These are phyloP conservation scores for Spongiforma sp. DNA, from an alignment of 1,284 basidiomycete genomes.

Conservation along the genomic window DNA sequence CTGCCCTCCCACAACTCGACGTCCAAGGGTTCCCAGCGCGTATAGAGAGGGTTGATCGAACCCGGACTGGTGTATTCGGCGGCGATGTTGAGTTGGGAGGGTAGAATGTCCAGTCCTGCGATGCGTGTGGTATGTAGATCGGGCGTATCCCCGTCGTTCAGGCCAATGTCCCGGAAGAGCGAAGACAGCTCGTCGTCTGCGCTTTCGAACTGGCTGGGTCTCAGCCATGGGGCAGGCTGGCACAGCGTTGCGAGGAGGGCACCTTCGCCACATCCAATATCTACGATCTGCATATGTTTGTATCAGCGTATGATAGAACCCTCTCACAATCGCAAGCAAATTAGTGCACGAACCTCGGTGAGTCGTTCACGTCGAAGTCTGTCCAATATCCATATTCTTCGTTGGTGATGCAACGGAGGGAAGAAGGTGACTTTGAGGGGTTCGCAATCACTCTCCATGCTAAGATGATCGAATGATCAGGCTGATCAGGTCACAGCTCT, in stretches of 20 bases:
- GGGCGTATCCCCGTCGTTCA: slow-evolving; percentile 49
- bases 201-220: slow-evolving; percentile 34
- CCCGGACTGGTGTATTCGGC: slow-evolving; percentile 48
- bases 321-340: neutral
- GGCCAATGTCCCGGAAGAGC: slow-evolving; percentile 34
- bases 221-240: slow-evolving; percentile 73
- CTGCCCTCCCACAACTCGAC: slow-evolving; percentile 86
- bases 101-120: slow-evolving; percentile 72
- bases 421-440: slow-evolving; percentile 70
- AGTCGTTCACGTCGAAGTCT: slow-evolving; percentile 63
- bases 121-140: slow-evolving; percentile 65
- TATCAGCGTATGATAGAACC: slow-evolving; percentile 1
- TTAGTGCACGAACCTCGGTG: slow-evolving; percentile 51
- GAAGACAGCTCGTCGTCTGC: slow-evolving; percentile 25
- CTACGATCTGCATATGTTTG: slow-evolving; percentile 61
- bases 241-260: slow-evolving; percentile 70
- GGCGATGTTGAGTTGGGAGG: slow-evolving; percentile 57
- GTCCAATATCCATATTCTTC: slow-evolving; percentile 74
- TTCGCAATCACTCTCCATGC: slow-evolving; percentile 23
- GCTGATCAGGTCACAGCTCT: slow-evolving; percentile 4
- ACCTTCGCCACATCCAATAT: slow-evolving; percentile 84
- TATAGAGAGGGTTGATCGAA: slow-evolving; percentile 37
- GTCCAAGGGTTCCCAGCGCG: slow-evolving; percentile 77
- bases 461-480: slow-evolving; percentile 8
- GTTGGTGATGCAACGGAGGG: slow-evolving; percentile 73